Percentiles rank a stretch among this genome's conserved stretches.
These are phyloP conservation scores for Ciborinia camelliae DNA, from an alignment of 2,329 filamentous ascomycete species.

Conservation along the genomic window DNA sequence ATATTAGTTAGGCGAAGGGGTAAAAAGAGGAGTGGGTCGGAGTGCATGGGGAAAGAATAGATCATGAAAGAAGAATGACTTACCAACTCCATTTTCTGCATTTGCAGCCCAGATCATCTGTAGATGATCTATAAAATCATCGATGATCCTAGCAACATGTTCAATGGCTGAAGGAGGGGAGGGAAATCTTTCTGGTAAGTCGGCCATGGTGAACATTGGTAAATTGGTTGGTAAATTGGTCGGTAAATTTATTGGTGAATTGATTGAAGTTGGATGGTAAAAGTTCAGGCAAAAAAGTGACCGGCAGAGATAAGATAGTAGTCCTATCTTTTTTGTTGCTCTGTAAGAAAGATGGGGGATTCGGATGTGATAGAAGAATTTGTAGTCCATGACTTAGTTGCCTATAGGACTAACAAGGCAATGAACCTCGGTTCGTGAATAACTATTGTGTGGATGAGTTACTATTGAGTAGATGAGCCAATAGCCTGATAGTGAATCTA, in stretches of 20 bases:
- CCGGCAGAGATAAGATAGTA: background rate
- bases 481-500: background rate
- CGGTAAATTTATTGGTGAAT: too few relatives aligned
- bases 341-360: background rate
- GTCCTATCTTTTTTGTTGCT: background rate
- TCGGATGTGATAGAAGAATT: background rate
- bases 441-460: background rate
- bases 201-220: background rate
- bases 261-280: background rate
- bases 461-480: too few relatives aligned
- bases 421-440: background rate
- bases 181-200: background rate
- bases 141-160: background rate
- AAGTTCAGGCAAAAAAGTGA: background rate
- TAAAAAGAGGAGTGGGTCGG: background rate
- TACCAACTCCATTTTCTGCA: background rate
- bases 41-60: accelerated
- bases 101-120: background rate
- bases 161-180: background rate
- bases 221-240: too few relatives aligned
- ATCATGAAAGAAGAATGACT: background rate
- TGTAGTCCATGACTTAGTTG: background rate
- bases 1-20: background rate
- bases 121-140: background rate
- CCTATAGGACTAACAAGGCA: background rate